Conservation (phyloP, 306 rosid species). For the Rosa chinensis region DNA sequence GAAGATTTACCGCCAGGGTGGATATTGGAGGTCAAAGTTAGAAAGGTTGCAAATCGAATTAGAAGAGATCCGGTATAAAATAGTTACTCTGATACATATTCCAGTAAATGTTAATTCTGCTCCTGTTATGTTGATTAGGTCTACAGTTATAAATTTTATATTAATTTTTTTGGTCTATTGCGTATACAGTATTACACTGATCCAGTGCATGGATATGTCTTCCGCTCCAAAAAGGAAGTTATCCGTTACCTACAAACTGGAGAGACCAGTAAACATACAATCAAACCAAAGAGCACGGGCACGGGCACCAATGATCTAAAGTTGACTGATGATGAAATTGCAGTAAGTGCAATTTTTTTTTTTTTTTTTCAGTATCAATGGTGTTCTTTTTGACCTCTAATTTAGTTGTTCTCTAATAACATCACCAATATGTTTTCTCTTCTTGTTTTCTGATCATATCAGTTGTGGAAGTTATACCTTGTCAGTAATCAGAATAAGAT, state of each 20-base stretch:
- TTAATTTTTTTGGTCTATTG: background rate
- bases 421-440: background rate
- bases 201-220: slow-evolving; percentile 45
- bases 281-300: slow-evolving; percentile 39
- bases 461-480: background rate
- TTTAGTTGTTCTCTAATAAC: background rate
- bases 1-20: slow-evolving; percentile 86
- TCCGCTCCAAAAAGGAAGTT: slow-evolving; percentile 51
- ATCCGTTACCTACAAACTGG: slow-evolving; percentile 44
- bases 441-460: background rate
- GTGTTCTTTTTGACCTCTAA: background rate
- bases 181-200: slow-evolving; percentile 47
- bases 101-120: background rate
- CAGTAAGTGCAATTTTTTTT: slow-evolving; percentile 31
- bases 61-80: slow-evolving; percentile 45
- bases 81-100: slow-evolving; percentile 13
- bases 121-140: background rate
- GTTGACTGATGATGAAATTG: slow-evolving; percentile 21
- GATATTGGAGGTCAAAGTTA: slow-evolving; percentile 61
- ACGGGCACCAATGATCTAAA: slow-evolving; percentile 19
- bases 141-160: background rate
- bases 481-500: background rate
- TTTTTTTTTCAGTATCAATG: background rate
- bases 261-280: slow-evolving; percentile 37
- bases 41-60: slow-evolving; percentile 34